phyloP scores from a whole-genome alignment of 345 rosid species.

The Corchorus olitorius region DNA sequence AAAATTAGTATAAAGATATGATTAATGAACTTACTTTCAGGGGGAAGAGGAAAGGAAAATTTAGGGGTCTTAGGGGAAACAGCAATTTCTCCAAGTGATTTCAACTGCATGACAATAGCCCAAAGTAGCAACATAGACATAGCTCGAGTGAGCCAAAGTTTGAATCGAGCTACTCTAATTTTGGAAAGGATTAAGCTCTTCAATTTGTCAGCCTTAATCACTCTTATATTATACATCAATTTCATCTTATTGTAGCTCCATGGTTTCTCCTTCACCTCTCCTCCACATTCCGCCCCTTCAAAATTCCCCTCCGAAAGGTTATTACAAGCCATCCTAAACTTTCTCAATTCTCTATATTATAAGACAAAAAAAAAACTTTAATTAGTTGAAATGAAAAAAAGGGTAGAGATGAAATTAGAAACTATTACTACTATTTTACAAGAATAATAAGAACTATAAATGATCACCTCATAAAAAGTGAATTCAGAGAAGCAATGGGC shows the following conservation, averaged over 20 bases:
- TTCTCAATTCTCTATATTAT: conserved; percentile 3
- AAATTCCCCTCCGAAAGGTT: neutral
- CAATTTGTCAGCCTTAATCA: conserved; percentile 24
- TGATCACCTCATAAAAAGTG: conserved; percentile 9
- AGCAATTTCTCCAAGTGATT: conserved; percentile 2
- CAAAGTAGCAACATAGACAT: conserved; percentile 18
- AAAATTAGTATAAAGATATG: no score
- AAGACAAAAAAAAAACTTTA: neutral
- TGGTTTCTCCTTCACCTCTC: conserved; percentile 29
- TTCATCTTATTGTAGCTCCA: conserved; percentile 17
- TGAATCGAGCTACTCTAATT: conserved; percentile 17
- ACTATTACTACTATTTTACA: no score
- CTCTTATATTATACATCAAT: conserved; percentile 22
- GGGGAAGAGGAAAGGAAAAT: conserved; percentile 15
- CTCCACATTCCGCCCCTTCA: conserved; percentile 11
- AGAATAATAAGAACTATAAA: no score
- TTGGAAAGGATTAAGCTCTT: conserved; percentile 15
- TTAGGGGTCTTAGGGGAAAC: neutral
- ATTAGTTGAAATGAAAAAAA: neutral
- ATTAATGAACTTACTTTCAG: conserved; percentile 12
- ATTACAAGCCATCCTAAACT: neutral
- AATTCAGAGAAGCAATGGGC: neutral
- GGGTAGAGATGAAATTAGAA: no score
- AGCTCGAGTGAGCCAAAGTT: conserved; percentile 24
- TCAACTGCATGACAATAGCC: conserved; percentile 27